Evolutionary conservation across 768 basidiomycete species (phyloP).

Genomic region (Russula ochroleuca): DNA sequence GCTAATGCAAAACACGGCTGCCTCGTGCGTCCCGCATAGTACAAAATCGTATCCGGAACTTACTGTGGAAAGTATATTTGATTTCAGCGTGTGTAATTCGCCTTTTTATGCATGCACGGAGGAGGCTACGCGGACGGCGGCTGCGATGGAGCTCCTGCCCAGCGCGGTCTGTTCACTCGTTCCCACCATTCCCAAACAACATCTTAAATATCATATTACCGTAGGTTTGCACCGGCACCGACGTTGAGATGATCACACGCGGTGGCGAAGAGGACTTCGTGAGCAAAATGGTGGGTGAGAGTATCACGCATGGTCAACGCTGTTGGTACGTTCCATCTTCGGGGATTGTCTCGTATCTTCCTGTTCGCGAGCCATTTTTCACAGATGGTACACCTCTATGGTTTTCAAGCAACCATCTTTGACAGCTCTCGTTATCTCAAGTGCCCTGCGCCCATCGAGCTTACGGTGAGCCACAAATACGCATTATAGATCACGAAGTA

Average conservation of each 20-base stretch:
- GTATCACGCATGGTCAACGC: constrained; percentile 42
- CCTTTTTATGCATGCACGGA: constrained; percentile 82
- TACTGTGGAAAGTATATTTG: constrained; percentile 40
- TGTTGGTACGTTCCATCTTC: constrained; percentile 50
- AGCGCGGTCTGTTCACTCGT: constrained; percentile 51
- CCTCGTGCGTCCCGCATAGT: constrained; percentile 7
- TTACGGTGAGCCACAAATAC: background rate
- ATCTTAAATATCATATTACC: background rate
- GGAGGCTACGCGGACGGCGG: constrained; percentile 58
- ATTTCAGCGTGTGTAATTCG: constrained; percentile 94
- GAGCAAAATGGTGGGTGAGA: constrained; percentile 70
- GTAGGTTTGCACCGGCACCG: constrained; percentile 82
- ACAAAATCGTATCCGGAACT: background rate
- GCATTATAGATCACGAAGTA: constrained; percentile 73
- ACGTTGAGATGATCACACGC: constrained; percentile 84
- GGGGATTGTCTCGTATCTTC: background rate
- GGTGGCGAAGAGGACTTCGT: constrained; percentile 88
- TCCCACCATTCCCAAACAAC: background rate
- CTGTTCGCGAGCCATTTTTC: background rate
- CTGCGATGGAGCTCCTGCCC: constrained; percentile 62
- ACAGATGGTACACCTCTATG: constrained; percentile 91
- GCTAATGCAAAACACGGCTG: constrained; percentile 27
- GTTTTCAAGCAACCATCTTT: constrained; percentile 84
- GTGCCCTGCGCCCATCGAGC: background rate
- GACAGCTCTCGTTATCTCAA: constrained; percentile 45